Evolutionary conservation across 495 filamentous ascomycete genomes (phyloP).

Genomic region (Aspergillus cristatus): DNA sequence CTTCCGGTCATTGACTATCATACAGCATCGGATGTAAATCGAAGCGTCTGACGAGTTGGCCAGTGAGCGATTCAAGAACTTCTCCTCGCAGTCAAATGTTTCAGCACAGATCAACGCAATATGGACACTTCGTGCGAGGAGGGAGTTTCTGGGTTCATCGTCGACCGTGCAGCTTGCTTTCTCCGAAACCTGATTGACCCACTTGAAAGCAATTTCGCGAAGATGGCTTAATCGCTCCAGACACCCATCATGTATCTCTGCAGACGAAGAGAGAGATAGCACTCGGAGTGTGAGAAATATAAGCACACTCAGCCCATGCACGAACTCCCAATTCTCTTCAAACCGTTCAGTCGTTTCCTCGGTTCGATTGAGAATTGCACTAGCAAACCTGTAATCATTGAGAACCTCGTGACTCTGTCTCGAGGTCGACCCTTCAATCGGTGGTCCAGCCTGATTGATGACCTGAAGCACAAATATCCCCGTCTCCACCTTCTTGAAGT

Average conservation of each 20-base stretch:
- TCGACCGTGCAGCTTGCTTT: conserved; percentile 6
- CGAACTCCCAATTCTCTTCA: conserved; percentile 43
- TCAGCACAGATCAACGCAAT: conserved; percentile 24
- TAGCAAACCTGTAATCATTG: conserved; percentile 15
- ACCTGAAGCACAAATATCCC: conserved; percentile 39
- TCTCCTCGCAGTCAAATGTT: conserved; percentile 27
- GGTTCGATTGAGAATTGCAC: conserved; percentile 14
- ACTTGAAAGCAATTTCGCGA: conserved; percentile 8
- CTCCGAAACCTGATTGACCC: conserved; percentile 5
- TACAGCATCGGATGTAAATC: conserved; percentile 29
- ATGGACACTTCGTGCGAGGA: conserved; percentile 21
- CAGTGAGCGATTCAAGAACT: conserved; percentile 7
- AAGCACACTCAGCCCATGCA: conserved; percentile 26
- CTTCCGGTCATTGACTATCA: conserved; percentile 24
- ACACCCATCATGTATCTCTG: conserved; percentile 5
- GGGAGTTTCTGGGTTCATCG: conserved; percentile 8
- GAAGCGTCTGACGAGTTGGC: conserved; percentile 13
- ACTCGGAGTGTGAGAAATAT: conserved; percentile 25
- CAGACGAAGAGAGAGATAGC: conserved; percentile 20
- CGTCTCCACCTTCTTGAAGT: conserved; percentile 38
- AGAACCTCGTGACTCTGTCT: conserved; percentile 21
- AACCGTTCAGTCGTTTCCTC: conserved; percentile 15
- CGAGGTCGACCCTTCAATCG: neutral
- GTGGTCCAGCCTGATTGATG: conserved; percentile 39
- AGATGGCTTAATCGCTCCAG: conserved; percentile 2